Conservation (phyloP, 139 green algal species). For the Eudorina sp. region DNA sequence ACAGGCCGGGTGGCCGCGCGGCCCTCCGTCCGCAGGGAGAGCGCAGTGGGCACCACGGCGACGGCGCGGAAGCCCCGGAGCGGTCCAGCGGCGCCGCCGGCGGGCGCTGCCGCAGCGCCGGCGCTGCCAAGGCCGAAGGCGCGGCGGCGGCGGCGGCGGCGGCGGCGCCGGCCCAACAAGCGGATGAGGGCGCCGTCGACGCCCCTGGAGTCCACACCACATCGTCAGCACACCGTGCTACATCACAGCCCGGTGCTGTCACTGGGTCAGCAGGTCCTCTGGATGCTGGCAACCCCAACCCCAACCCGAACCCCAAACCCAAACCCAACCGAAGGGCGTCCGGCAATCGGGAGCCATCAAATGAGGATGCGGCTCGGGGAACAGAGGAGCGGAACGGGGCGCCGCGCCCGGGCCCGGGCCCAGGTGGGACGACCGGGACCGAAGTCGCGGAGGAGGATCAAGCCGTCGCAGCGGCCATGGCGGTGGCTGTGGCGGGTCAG, state of each 20-base stretch:
- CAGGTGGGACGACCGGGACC: background rate
- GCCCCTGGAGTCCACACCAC: background rate
- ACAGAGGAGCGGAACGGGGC: background rate
- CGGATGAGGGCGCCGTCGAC: background rate
- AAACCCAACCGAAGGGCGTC: too few species aligned
- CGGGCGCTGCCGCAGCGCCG: too few species aligned
- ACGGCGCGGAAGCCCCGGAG: background rate
- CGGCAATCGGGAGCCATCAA: too few species aligned
- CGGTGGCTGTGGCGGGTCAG: background rate
- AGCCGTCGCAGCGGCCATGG: background rate
- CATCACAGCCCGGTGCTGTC: background rate
- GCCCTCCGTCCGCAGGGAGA: too few species aligned
- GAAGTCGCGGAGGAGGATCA: background rate
- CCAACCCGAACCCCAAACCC: background rate
- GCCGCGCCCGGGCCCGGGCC: too few species aligned
- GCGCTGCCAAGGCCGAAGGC: background rate
- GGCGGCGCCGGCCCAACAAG: background rate
- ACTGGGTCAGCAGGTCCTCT: background rate
- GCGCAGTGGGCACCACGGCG: background rate
- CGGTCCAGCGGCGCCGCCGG: too few species aligned
- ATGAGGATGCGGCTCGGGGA: background rate
- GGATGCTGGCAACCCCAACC: background rate
- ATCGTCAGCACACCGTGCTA: background rate
- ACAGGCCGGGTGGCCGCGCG: too few species aligned
- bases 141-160: too few species aligned